Percentiles rank a stretch among this genome's conserved stretches.
phyloP scores from a whole-genome alignment of 805 yeast genomes.

The Blastobotrys peoriensis region DNA sequence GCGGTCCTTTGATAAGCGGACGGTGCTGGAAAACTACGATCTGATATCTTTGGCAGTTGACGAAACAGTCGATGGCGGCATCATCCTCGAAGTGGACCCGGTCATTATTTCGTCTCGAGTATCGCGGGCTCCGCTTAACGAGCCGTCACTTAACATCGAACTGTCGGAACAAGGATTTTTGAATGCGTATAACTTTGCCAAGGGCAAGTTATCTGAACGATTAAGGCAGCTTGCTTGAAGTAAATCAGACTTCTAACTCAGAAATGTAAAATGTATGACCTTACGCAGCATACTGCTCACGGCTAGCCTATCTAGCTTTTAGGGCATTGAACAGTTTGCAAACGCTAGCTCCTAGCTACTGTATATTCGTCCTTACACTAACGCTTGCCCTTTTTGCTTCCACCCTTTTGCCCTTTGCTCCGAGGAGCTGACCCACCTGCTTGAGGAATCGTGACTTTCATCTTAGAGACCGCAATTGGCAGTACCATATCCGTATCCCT shows the following conservation, averaged over 20 bases:
- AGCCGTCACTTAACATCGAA: constrained; percentile 40
- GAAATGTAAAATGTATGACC: too few species aligned
- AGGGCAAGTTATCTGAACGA: constrained; percentile 56
- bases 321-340: too few species aligned
- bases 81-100: constrained; percentile 84
- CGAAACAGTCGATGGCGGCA: constrained; percentile 90
- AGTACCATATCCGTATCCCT: constrained; percentile 65
- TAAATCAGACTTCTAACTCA: too few species aligned
- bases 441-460: constrained; percentile 42
- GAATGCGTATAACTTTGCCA: constrained; percentile 84
- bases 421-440: too few species aligned
- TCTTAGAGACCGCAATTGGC: constrained; percentile 62
- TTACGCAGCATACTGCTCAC: background rate
- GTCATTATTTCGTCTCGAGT: constrained; percentile 84
- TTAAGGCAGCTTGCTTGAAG: constrained; percentile 43
- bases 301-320: too few species aligned
- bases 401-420: constrained; percentile 15
- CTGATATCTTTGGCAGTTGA: constrained; percentile 80
- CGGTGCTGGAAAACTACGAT: constrained; percentile 78
- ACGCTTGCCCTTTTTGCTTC: constrained; percentile 8
- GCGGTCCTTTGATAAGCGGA: constrained; percentile 64
- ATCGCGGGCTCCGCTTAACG: constrained; percentile 76
- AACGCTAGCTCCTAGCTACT: too few species aligned
- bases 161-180: constrained; percentile 45
- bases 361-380: too few species aligned